phyloP scores from a whole-genome alignment of 2,329 filamentous ascomycete species.

The Fusarium setosum region DNA sequence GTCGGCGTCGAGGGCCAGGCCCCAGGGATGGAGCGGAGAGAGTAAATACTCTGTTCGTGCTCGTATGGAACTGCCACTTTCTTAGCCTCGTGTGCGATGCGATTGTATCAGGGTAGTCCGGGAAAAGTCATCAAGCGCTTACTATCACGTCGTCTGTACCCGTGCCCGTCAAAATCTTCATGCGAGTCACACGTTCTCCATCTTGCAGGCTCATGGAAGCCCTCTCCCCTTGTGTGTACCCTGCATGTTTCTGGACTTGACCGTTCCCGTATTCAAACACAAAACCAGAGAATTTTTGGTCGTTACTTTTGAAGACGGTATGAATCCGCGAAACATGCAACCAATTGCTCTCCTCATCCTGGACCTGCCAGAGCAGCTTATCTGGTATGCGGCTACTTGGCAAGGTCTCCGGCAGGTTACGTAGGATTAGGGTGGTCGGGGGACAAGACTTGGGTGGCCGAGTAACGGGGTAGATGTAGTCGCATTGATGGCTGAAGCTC shows the following conservation, averaged over 20 bases:
- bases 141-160: background rate
- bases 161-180: background rate
- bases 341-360: background rate
- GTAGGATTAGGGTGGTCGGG: background rate
- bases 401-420: background rate
- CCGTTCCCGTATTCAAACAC: background rate
- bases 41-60: background rate
- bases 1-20: too few relatives aligned
- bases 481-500: background rate
- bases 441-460: background rate
- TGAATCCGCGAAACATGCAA: background rate
- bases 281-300: background rate
- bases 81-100: background rate
- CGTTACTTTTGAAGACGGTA: background rate
- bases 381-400: background rate
- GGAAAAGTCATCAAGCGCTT: background rate
- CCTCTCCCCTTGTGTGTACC: background rate
- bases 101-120: too few relatives aligned
- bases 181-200: background rate
- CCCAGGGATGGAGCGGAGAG: background rate
- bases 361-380: conserved; percentile 9
- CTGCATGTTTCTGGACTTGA: background rate
- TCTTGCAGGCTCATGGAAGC: background rate
- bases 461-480: background rate
- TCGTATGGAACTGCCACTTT: background rate